Conservation (phyloP, 306 rosid species). For the Quillaja saponaria region DNA sequence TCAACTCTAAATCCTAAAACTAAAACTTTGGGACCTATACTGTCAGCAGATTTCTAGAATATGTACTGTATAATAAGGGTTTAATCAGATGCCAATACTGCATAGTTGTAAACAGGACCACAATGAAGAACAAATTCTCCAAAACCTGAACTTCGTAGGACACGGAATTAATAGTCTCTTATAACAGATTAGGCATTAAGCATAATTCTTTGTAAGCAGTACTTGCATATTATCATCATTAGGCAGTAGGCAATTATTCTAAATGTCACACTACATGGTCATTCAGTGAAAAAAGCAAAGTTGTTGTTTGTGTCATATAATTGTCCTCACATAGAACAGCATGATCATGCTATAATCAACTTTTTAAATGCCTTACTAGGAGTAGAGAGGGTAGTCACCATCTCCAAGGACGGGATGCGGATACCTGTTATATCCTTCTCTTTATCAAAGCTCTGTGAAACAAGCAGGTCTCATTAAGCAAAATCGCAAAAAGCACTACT, state of each 20-base stretch:
- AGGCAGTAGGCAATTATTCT: slow-evolving; percentile 4
- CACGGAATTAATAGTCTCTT: no score
- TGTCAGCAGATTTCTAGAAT: no score
- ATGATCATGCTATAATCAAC: slow-evolving; percentile 30
- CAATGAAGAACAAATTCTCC: no score
- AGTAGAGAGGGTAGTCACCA: slow-evolving; percentile 75
- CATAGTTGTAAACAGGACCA: no score
- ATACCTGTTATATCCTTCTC: slow-evolving; percentile 68
- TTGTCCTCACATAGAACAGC: background rate
- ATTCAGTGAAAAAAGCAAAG: slow-evolving; percentile 2
- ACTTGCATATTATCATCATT: slow-evolving; percentile 3
- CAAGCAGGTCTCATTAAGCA: slow-evolving; percentile 24
- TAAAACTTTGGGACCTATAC: no score
- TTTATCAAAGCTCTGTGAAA: slow-evolving; percentile 83
- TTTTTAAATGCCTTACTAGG: slow-evolving; percentile 51
- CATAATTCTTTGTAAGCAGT: slow-evolving; percentile 10
- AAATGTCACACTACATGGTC: background rate
- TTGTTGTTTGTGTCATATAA: background rate
- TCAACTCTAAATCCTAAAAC: no score
- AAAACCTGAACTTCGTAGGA: no score
- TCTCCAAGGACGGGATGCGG: slow-evolving; percentile 73
- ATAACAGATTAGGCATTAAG: no score
- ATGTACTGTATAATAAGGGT: no score
- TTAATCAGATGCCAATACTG: no score
- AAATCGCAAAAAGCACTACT: slow-evolving; percentile 19